Evolutionary conservation across 108 stramenopile genomes (phyloP).

Genomic region (Nitzschia palea): DNA sequence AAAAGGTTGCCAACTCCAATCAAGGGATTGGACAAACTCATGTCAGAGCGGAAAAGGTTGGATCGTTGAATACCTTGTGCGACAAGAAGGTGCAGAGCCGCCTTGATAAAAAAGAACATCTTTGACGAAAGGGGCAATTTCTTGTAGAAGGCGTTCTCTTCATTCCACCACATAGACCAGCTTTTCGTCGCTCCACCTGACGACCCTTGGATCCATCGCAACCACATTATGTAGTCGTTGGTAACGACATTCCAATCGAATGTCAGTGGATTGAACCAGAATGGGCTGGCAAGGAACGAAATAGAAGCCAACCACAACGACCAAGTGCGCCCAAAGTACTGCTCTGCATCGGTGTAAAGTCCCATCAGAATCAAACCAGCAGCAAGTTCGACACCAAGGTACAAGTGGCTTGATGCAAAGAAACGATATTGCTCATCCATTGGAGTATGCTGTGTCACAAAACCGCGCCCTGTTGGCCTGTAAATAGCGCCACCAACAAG

Average conservation of each 20-base stretch:
- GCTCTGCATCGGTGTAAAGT: slow-evolving; percentile 80
- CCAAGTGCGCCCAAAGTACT: slow-evolving; percentile 97
- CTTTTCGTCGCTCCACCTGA: slow-evolving; percentile 83
- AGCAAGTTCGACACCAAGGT: slow-evolving; percentile 95
- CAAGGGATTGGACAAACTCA: slow-evolving; percentile 64
- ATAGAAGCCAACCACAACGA: slow-evolving; percentile 94
- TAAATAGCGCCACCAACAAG: slow-evolving; percentile 98
- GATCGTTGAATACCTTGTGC: slow-evolving; percentile 86
- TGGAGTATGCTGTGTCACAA: slow-evolving; percentile 95
- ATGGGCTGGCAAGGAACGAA: slow-evolving; percentile 96
- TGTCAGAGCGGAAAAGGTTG: slow-evolving; percentile 73
- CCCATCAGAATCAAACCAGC: slow-evolving; percentile 91
- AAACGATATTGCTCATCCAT: slow-evolving; percentile 97
- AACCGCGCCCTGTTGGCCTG: slow-evolving; percentile 97
- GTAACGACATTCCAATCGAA: slow-evolving; percentile 93
- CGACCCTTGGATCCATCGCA: slow-evolving; percentile 88
- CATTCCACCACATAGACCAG: slow-evolving; percentile 95
- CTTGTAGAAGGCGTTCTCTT: slow-evolving; percentile 90
- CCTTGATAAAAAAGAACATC: slow-evolving; percentile 77
- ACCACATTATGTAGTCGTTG: slow-evolving; percentile 81
- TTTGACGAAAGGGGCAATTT: slow-evolving; percentile 79
- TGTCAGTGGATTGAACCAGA: slow-evolving; percentile 99
- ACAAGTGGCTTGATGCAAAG: slow-evolving; percentile 96
- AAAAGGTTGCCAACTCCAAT: slow-evolving; percentile 64
- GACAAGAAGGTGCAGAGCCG: slow-evolving; percentile 75